Evolutionary conservation across 148 eudicot genomes (phyloP).

Genomic region (Heliosperma pusillum): DNA sequence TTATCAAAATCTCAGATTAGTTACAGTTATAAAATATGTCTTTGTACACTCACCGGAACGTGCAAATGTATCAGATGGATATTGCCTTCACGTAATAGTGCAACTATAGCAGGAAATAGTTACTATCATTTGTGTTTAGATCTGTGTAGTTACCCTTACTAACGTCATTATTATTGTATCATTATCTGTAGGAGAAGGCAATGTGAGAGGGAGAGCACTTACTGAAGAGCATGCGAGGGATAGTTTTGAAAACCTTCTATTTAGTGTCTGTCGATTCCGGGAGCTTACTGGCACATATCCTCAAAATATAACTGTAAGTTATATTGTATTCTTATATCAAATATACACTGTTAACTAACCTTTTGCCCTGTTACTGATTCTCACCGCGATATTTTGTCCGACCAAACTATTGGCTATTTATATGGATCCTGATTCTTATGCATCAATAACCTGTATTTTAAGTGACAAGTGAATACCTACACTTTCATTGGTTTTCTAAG

Average conservation of each 20-base stretch:
- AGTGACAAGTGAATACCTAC: not conserved
- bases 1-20: not conserved
- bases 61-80: not conserved
- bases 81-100: not conserved
- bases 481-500: not conserved
- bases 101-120: not conserved
- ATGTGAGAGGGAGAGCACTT: slow-evolving; percentile 77
- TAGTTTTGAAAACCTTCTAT: slow-evolving; percentile 94
- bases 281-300: slow-evolving; percentile 94
- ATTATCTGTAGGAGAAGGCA: slow-evolving; percentile 54
- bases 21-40: not conserved
- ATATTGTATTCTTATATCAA: not conserved
- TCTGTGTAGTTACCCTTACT: not conserved
- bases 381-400: not conserved
- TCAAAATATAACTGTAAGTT: slow-evolving; percentile 79
- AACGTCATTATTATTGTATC: slow-evolving; percentile 12
- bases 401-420: not conserved
- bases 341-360: not conserved
- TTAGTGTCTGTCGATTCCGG: slow-evolving; percentile 88
- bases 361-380: not conserved
- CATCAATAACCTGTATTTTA: not conserved
- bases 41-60: not conserved
- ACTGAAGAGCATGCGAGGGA: slow-evolving; percentile 99
- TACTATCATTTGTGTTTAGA: not conserved
- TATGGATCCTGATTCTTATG: not conserved